Evolutionary conservation across 1,284 basidiomycete species (phyloP).

Genomic region (Retiboletus flavoniger): DNA sequence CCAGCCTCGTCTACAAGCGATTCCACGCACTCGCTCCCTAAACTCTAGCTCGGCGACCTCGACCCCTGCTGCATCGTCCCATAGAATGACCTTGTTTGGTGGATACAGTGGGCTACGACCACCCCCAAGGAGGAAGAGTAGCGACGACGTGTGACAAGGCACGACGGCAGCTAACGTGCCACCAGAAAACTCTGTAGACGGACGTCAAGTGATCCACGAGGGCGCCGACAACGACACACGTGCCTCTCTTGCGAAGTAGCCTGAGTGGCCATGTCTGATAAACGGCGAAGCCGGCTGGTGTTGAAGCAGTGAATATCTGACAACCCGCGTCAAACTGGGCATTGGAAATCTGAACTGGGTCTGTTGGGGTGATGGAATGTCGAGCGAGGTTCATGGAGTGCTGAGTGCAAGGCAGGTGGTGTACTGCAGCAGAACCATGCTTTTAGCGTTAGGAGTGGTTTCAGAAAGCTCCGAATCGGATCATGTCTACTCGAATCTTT

Average conservation of each 20-base stretch:
- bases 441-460: constrained; percentile 12
- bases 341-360: constrained; percentile 74
- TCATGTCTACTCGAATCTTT: constrained; percentile 8
- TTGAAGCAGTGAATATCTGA: constrained; percentile 80
- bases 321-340: constrained; percentile 77
- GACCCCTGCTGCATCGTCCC: constrained; percentile 74
- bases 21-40: constrained; percentile 79
- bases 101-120: constrained; percentile 89
- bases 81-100: constrained; percentile 91
- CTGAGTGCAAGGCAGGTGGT: constrained; percentile 10
- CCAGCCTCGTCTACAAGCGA: constrained; percentile 79
- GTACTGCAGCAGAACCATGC: constrained; percentile 20
- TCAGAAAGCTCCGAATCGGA: constrained; percentile 7
- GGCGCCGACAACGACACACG: constrained; percentile 19
- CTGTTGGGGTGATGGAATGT: constrained; percentile 79
- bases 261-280: constrained; percentile 80
- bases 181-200: constrained; percentile 61
- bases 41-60: constrained; percentile 92
- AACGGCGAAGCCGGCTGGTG: constrained; percentile 83
- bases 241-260: constrained; percentile 79
- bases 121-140: constrained; percentile 88
- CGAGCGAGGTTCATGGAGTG: constrained; percentile 83
- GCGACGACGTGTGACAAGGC: constrained; percentile 80
- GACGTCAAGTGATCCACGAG: constrained; percentile 4
- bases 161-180: constrained; percentile 79